Conservation (phyloP, 257 asterid genomes). For the Solanum commersonii region DNA sequence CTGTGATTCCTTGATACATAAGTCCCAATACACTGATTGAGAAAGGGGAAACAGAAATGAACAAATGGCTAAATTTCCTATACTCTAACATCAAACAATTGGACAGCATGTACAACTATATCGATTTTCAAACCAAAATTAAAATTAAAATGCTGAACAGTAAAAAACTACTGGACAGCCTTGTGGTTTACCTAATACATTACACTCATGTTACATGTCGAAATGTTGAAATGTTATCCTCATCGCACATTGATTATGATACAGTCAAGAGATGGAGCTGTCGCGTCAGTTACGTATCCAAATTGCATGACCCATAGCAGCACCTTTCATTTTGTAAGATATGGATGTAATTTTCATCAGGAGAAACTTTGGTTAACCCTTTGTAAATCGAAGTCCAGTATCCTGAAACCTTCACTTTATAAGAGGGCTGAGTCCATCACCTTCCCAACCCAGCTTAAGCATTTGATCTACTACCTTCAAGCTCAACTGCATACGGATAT, state of each 20-base stretch:
- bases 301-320: background rate
- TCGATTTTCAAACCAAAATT: background rate
- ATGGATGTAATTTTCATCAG: background rate
- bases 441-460: conserved; percentile 99
- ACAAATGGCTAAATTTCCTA: background rate
- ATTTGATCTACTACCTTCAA: conserved; percentile 95
- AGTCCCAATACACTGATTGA: background rate
- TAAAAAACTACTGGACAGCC: conserved; percentile 2
- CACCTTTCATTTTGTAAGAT: background rate
- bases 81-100: background rate
- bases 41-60: background rate
- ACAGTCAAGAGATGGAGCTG: conserved; percentile 5
- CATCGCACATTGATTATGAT: background rate
- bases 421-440: conserved; percentile 82
- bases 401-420: conserved; percentile 2
- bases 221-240: background rate
- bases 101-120: conserved; percentile 6
- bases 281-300: background rate
- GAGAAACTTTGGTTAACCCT: conserved; percentile 2
- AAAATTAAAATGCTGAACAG: background rate
- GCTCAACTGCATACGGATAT: conserved; percentile 61
- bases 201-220: background rate
- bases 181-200: background rate
- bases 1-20: background rate
- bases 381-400: background rate